Evolutionary conservation across 1,284 basidiomycete genomes (phyloP).

Genomic region (Meripilus lineatus): DNA sequence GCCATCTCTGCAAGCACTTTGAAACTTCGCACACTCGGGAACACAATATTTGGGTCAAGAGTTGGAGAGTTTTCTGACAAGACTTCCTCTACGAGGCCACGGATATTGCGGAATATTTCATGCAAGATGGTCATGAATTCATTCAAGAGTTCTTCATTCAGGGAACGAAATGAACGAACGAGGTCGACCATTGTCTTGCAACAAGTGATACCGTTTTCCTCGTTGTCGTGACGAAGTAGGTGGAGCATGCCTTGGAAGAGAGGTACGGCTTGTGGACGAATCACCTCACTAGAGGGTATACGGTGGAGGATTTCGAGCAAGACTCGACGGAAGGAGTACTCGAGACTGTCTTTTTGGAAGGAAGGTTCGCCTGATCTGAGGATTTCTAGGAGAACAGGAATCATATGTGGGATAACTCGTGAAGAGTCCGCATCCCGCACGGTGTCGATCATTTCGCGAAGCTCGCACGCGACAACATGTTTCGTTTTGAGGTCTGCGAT

Average conservation of each 20-base stretch:
- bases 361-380: slow-evolving; percentile 76
- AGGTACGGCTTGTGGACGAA: slow-evolving; percentile 65
- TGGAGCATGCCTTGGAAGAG: slow-evolving; percentile 80
- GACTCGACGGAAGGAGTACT: slow-evolving; percentile 84
- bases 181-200: slow-evolving; percentile 93
- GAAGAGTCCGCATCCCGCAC: slow-evolving; percentile 79
- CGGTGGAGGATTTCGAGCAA: slow-evolving; percentile 88
- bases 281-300: slow-evolving; percentile 77
- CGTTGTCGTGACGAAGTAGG: slow-evolving; percentile 88
- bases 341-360: slow-evolving; percentile 73
- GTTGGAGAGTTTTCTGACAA: slow-evolving; percentile 62
- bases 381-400: slow-evolving; percentile 79
- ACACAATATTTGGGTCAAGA: slow-evolving; percentile 51
- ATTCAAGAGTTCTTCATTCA: slow-evolving; percentile 74
- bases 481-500: slow-evolving; percentile 64
- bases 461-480: slow-evolving; percentile 68
- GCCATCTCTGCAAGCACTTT: slow-evolving; percentile 95
- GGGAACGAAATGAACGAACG: slow-evolving; percentile 61
- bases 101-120: slow-evolving; percentile 78
- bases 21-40: slow-evolving; percentile 83
- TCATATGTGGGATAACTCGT: slow-evolving; percentile 64
- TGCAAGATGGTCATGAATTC: slow-evolving; percentile 80
- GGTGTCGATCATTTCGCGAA: slow-evolving; percentile 85
- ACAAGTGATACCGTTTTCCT: slow-evolving; percentile 89
- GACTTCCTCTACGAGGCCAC: slow-evolving; percentile 69